Evolutionary conservation across 805 yeast genomes (phyloP).

Genomic region (Suhomyces sp.): DNA sequence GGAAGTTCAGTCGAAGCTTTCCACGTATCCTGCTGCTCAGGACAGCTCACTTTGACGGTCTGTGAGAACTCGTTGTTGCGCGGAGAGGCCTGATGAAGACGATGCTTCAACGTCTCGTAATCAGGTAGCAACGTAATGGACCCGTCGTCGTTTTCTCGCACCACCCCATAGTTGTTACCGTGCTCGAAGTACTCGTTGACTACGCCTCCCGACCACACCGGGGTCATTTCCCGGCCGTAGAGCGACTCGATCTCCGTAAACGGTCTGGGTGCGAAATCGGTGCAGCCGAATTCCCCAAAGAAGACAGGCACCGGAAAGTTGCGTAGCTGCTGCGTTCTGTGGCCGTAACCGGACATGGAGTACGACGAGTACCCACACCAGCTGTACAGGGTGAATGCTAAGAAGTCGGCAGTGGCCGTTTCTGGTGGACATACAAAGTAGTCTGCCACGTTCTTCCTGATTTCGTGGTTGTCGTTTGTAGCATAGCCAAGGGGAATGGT

Average conservation of each 20-base stretch:
- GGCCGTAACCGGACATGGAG: constrained; percentile 35
- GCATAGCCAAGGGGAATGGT: constrained; percentile 42
- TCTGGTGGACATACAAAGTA: constrained; percentile 27
- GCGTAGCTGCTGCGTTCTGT: constrained; percentile 28
- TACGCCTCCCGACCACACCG: constrained; percentile 40
- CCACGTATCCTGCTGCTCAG: constrained; percentile 13
- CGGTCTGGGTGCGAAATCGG: constrained; percentile 32
- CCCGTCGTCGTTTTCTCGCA: constrained; percentile 25
- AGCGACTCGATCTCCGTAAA: constrained; percentile 38
- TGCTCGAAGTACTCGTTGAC: constrained; percentile 38
- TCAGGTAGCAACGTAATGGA: constrained; percentile 25
- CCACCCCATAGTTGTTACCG: constrained; percentile 35
- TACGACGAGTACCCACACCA: constrained; percentile 42
- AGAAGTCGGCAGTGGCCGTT: constrained; percentile 25
- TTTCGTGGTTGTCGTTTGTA: constrained; percentile 34
- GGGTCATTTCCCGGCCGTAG: constrained; percentile 30
- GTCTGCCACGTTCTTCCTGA: constrained; percentile 23
- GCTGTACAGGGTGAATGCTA: constrained; percentile 38
- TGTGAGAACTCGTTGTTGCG: constrained; percentile 6
- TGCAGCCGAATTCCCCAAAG: constrained; percentile 42
- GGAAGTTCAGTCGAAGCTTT: constrained; percentile 29
- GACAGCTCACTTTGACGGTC: not conserved
- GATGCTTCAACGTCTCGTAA: constrained; percentile 25
- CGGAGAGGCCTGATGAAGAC: constrained; percentile 21
- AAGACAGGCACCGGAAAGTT: constrained; percentile 34